Evolutionary conservation across 805 yeast genomes (phyloP).

Genomic region (Candida parachauliodes): DNA sequence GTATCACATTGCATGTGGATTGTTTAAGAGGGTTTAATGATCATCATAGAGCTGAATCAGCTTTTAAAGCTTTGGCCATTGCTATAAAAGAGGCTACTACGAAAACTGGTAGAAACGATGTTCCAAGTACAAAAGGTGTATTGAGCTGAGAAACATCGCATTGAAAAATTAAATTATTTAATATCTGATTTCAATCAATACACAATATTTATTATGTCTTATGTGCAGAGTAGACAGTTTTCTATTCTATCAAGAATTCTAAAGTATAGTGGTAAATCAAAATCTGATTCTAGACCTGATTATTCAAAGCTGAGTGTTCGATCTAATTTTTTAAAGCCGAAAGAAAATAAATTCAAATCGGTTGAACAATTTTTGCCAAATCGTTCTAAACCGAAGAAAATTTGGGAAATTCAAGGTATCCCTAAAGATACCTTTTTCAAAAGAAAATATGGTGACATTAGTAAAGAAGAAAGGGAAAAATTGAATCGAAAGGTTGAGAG

Average conservation of each 20-base stretch:
- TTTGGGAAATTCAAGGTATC: constrained; percentile 36
- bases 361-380: constrained; percentile 9
- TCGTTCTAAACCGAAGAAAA: constrained; percentile 8
- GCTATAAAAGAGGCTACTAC: constrained; percentile 86
- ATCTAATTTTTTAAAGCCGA: too few relatives aligned
- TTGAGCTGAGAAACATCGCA: constrained; percentile 44
- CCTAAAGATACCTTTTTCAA: constrained; percentile 38
- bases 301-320: constrained; percentile 1
- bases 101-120: constrained; percentile 80
- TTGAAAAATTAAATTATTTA: constrained; percentile 3
- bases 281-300: constrained; percentile 9
- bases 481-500: constrained; percentile 30
- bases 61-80: constrained; percentile 92
- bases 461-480: constrained; percentile 20
- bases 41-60: constrained; percentile 94
- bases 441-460: constrained; percentile 31
- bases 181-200: background rate
- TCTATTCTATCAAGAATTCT: constrained; percentile 2
- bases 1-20: constrained; percentile 90
- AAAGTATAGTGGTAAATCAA: constrained; percentile 1
- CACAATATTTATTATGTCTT: background rate
- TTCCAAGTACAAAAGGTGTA: constrained; percentile 96
- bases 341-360: constrained; percentile 4
- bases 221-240: constrained; percentile 7
- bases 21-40: constrained; percentile 91